Base-by-base conservation (phyloP, 768 basidiomycete genomes). In the Calocera cornea region DNA sequence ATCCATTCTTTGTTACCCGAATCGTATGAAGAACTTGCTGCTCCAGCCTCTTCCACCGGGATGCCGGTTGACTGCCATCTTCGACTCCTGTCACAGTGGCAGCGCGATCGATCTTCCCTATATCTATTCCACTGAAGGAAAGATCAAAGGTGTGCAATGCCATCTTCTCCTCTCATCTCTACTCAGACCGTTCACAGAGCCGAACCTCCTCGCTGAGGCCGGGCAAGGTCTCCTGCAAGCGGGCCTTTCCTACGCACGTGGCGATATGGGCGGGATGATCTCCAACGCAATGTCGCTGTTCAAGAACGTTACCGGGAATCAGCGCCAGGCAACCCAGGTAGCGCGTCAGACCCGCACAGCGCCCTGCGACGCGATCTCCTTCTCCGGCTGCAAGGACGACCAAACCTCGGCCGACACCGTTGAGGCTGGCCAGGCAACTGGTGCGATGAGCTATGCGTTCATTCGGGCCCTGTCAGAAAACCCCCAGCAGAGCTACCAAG, bases 61-160 rank as follows among this genome's bases (percentile, higher is more conserved):
- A 1, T 97, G 95, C 75, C 87, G 95, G 49, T 78, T 99, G 64
- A 97, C 95, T 5, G 79, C 22, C 1, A 14, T 38, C 5, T 29
- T 54, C 31, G 67, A 91, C 88, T 90, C 86, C 19, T 93, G 90
- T 73, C 92, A 95, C 75, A 94, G 91, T n/a, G 92, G 90, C 8
- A 88, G 92, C 3, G 88, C 86, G 1, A 82, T 95, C 22, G 79
- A 80, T 71, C 72, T 79, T 16, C 79, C 78, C 1, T 79, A 78
- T 69, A 73, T 79, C 86, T 97, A 97, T 78, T 92, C 92, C 24
- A 95, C 93, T 7, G 92, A 97, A 78, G 94, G 94, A 64, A 93
- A 91, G 74, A 78, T 97, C 74, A 97, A 97, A 76, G 93, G 54
- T 60, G 22, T 19, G 54, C 27, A 50, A 24, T 8, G 14, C 22